Conservation (phyloP, 305 asterid species). For the Plantago coronopus region DNA sequence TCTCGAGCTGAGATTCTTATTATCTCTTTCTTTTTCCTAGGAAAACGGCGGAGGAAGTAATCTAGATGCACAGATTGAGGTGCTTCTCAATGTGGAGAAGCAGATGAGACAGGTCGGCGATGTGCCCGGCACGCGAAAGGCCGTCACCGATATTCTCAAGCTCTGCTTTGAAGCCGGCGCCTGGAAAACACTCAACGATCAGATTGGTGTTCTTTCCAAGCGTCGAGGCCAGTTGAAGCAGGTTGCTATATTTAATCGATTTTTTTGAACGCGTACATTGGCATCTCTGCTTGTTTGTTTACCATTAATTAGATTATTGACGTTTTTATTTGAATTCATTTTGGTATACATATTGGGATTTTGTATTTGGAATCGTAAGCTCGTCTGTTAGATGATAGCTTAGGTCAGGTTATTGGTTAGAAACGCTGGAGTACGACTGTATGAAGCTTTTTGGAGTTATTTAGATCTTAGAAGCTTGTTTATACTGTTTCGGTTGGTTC, state of each 20-base stretch:
- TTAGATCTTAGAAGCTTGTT: not conserved
- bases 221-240: slow-evolving; percentile 98
- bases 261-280: not conserved
- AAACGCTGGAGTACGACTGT: too few relatives aligned
- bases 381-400: too few relatives aligned
- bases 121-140: slow-evolving; percentile 77
- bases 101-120: slow-evolving; percentile 91
- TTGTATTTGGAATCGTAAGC: not conserved
- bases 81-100: slow-evolving; percentile 83
- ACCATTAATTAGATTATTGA: too few relatives aligned
- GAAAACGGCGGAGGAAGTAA: slow-evolving; percentile 65
- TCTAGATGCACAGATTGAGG: slow-evolving; percentile 80
- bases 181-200: slow-evolving; percentile 84
- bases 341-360: not conserved
- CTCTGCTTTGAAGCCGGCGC: slow-evolving; percentile 89
- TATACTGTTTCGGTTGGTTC: slow-evolving; percentile 8
- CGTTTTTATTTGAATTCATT: not conserved
- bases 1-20: slow-evolving; percentile 18
- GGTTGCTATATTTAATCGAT: slow-evolving; percentile 31
- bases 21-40: slow-evolving; percentile 32
- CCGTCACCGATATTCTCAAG: slow-evolving; percentile 76
- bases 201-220: slow-evolving; percentile 82
- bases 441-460: too few relatives aligned
- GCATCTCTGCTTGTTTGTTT: too few relatives aligned
- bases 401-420: too few relatives aligned